These are phyloP conservation scores for Trichocladium uniseriatum DNA, from an alignment of 495 filamentous ascomycete genomes.

Conservation along the genomic window DNA sequence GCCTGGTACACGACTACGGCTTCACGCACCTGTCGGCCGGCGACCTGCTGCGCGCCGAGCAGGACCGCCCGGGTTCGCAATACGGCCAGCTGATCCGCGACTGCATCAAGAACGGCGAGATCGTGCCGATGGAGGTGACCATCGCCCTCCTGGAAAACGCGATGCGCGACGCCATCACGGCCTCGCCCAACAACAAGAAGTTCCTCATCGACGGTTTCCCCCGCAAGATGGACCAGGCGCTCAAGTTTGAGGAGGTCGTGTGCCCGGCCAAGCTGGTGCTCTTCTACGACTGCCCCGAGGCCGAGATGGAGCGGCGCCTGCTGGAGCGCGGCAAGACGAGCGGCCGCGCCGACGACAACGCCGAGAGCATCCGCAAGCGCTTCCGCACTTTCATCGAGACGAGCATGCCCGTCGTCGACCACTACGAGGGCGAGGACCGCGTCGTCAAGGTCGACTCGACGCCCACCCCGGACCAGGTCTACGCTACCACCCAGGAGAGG, in stretches of 20 bases:
- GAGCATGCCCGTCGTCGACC: slow-evolving; percentile 90
- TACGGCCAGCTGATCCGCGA: slow-evolving; percentile 84
- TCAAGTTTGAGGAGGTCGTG: slow-evolving; percentile 84
- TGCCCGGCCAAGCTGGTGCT: slow-evolving; percentile 73
- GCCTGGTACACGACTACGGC: slow-evolving; percentile 79
- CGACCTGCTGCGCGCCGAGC: slow-evolving; percentile 88
- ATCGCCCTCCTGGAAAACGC: slow-evolving; percentile 85
- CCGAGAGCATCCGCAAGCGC: slow-evolving; percentile 88
- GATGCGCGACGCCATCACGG: slow-evolving; percentile 56
- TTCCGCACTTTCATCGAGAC: slow-evolving; percentile 90
- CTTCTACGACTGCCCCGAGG: slow-evolving; percentile 86
- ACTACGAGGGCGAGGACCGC: slow-evolving; percentile 65
- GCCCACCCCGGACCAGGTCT: slow-evolving; percentile 62
- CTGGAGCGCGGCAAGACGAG: slow-evolving; percentile 86
- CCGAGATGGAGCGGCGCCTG: slow-evolving; percentile 72
- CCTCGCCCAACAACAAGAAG: slow-evolving; percentile 19
- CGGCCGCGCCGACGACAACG: slow-evolving; percentile 86
- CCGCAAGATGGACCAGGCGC: slow-evolving; percentile 90
- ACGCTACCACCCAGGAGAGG: slow-evolving; percentile 49
- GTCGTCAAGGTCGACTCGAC: slow-evolving; percentile 71
- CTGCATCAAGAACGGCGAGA: slow-evolving; percentile 85
- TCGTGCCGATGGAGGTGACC: slow-evolving; percentile 99
- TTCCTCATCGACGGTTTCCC: slow-evolving; percentile 97
- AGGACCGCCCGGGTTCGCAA: slow-evolving; percentile 70
- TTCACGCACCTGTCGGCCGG: slow-evolving; percentile 91